Percentiles rank a stretch among this genome's conserved stretches.
Evolutionary conservation across 2,329 filamentous ascomycete genomes (phyloP).

Genomic region (Fonsecaea monophora): DNA sequence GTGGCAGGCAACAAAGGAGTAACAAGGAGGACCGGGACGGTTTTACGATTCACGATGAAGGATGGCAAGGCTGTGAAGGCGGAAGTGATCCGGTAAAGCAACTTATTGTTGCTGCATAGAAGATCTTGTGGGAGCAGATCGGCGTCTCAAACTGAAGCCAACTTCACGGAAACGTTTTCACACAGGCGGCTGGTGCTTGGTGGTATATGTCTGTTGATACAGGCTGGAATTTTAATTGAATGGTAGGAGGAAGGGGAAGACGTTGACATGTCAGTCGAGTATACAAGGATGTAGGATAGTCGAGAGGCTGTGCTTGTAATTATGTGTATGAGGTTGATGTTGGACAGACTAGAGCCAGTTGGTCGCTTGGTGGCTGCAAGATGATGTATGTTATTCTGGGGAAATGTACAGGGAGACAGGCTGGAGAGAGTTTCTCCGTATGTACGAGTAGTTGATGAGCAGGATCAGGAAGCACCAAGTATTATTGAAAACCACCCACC

Average conservation of each 20-base stretch:
- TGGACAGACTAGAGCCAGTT: not conserved
- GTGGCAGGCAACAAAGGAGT: not conserved
- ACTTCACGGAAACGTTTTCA: not conserved
- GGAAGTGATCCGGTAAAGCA: conserved; percentile 22
- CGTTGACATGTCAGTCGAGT: not conserved
- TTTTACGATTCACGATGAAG: conserved; percentile 24
- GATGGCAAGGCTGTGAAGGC: conserved; percentile 26
- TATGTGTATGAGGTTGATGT: too few species aligned
- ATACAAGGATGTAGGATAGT: not conserved
- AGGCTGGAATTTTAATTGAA: not conserved
- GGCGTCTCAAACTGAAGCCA: not conserved
- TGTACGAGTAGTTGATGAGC: not conserved
- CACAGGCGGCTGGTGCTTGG: not conserved
- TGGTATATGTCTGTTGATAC: not conserved
- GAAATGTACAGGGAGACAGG: not conserved
- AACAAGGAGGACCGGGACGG: conserved; percentile 10
- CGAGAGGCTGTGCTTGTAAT: too few species aligned
- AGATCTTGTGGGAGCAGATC: not conserved
- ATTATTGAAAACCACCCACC: not conserved
- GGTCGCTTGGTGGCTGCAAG: not conserved
- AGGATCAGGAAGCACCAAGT: not conserved
- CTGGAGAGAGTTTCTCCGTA: too few species aligned
- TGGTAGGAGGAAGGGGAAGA: not conserved
- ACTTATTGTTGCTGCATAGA: not conserved
- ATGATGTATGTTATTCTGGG: conserved; percentile 1